Conservation (phyloP, 2,329 filamentous ascomycete species). For the Claviceps sorghi region DNA sequence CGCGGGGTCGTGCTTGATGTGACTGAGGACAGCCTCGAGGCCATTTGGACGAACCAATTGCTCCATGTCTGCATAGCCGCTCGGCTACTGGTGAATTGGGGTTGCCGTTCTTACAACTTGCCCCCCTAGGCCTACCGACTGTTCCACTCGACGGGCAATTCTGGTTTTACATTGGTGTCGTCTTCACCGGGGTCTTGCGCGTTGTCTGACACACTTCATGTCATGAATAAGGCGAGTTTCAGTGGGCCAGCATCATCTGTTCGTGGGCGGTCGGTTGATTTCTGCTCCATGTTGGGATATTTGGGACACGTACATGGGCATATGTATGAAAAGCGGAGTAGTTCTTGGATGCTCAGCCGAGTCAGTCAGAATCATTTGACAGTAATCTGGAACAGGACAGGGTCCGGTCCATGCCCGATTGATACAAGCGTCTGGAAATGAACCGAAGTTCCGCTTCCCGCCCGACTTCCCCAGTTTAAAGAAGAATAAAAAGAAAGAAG, state of each 20-base stretch:
- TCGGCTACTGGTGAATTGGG: neutral
- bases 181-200: too few species aligned
- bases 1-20: neutral
- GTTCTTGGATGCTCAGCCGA: too few species aligned
- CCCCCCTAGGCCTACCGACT: neutral
- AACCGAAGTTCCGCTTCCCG: neutral
- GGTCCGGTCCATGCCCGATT: neutral
- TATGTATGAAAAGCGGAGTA: neutral
- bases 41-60: neutral
- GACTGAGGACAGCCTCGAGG: neutral
- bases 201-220: too few species aligned
- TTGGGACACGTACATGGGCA: too few species aligned
- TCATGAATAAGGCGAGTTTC: neutral
- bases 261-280: neutral
- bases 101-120: neutral
- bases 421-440: neutral
- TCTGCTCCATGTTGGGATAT: too few species aligned
- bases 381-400: neutral
- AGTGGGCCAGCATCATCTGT: neutral
- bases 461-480: neutral
- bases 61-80: neutral
- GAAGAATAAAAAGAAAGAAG: too few species aligned
- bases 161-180: neutral
- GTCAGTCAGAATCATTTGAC: neutral
- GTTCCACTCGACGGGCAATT: neutral